A percentile compares a stretch with the other conserved stretches of the same genome.
Conservation (phyloP, 768 basidiomycete genomes). For the Tricholoma terreum region DNA sequence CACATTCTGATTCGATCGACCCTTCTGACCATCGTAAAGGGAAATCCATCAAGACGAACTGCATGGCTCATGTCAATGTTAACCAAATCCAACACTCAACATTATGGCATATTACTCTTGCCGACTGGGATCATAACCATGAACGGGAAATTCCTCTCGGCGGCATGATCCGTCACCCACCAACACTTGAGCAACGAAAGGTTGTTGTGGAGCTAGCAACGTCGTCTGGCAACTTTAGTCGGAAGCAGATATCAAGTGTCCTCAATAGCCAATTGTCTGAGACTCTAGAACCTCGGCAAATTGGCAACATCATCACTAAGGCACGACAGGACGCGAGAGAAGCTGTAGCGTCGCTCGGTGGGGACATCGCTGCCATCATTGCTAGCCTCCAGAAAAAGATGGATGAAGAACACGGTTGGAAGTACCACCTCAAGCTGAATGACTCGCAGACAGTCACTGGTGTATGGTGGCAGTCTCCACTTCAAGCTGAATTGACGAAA, state of each 20-base stretch:
- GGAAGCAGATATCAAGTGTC: slow-evolving; percentile 14
- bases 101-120: slow-evolving; percentile 16
- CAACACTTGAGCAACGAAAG: slow-evolving; percentile 15
- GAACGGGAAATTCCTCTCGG: slow-evolving; percentile 14
- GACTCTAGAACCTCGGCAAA: slow-evolving; percentile 27
- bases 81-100: slow-evolving; percentile 3
- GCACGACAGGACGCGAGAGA: neutral
- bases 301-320: slow-evolving; percentile 10
- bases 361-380: slow-evolving; percentile 17
- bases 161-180: slow-evolving; percentile 5
- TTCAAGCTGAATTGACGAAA: slow-evolving; percentile 19
- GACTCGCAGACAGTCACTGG: slow-evolving; percentile 12
- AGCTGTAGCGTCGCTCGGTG: neutral
- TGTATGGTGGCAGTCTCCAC: slow-evolving; percentile 32
- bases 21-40: slow-evolving; percentile 16
- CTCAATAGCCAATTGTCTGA: slow-evolving; percentile 7
- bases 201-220: slow-evolving; percentile 7
- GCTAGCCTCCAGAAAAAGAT: slow-evolving; percentile 13
- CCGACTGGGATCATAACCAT: slow-evolving; percentile 24
- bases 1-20: slow-evolving; percentile 14
- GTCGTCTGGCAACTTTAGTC: slow-evolving; percentile 13
- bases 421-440: slow-evolving; percentile 17
- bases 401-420: slow-evolving; percentile 20
- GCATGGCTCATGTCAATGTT: slow-evolving; percentile 23
- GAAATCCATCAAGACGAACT: slow-evolving; percentile 18